Base-by-base conservation (phyloP, 2,329 filamentous ascomycete species). In the Xylariomycetidae sp. region DNA sequence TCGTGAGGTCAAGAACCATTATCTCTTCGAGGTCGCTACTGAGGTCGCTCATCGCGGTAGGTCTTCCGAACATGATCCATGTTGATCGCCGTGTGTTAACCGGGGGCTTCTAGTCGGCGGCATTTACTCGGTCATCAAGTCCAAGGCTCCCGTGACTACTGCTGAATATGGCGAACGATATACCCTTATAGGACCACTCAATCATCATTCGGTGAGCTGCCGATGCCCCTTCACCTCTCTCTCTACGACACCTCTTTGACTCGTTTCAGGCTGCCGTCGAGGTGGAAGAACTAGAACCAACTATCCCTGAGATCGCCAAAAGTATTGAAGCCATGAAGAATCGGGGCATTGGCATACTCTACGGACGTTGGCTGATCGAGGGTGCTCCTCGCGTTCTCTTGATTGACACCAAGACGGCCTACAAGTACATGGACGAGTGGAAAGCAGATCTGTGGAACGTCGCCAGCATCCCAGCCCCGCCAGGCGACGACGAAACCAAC, bases 101-200 rank as follows among this genome's bases (percentile, higher is more conserved):
- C 61, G 36, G 55, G 44, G 7, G 31, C 20, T 33, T 31, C 40
- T 37, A 94, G 92, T 98, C 42, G 92, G 92, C 57, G 92, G 92
- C 53, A 98, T 98, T 67, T 98, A 98, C 72, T 97, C 90, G 12
- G 92, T 98, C 47, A 82, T 98, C 66, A 98, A 98, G 66, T 98
- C 92, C 42, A 98, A 98, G 66, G 90, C 92, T 23, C 90, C 92
- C 31, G 92, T 97, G 42, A 97, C 92, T 27, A 96, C 90, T 1
- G 88, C 88, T 41, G 92, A 98, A 64, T 98, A 97, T 92, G 92
- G 92, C 63, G 88, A 95, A 40, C 80, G 88, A 48, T 98, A 98
- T 65, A 94, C 88, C 17, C 77, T 97, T 46, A 89, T 98, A 59
- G 92, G 92, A 2, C 92, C 92, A 38, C 80, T 94, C 58, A 96